These are phyloP conservation scores for Sanghuangporus sanghuang DNA, from an alignment of 1,284 basidiomycete species.

Conservation along the genomic window DNA sequence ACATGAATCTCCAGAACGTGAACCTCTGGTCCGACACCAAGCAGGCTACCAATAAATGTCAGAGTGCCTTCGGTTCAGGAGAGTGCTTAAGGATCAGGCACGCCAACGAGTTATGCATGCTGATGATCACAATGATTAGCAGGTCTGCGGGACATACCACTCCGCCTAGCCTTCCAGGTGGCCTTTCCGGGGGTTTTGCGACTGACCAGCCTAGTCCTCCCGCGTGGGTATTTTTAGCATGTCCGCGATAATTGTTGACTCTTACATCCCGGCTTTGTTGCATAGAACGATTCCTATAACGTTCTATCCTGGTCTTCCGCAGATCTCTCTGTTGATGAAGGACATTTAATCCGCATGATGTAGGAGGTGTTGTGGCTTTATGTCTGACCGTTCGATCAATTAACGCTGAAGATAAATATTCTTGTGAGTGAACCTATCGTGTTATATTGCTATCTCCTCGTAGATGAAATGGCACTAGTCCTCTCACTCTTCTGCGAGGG, in stretches of 20 bases:
- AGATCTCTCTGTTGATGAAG: slow-evolving; percentile 18
- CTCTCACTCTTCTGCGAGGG: no score
- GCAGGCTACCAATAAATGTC: slow-evolving; percentile 28
- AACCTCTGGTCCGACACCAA: slow-evolving; percentile 29
- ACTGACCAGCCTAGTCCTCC: slow-evolving; percentile 29
- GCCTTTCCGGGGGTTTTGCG: slow-evolving; percentile 26
- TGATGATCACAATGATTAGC: slow-evolving; percentile 21
- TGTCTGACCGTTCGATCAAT: no score
- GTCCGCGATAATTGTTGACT: neutral
- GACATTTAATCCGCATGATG: slow-evolving; percentile 16
- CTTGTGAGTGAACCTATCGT: no score
- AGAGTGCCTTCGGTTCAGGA: slow-evolving; percentile 30
- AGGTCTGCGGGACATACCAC: slow-evolving; percentile 26
- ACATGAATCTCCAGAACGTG: slow-evolving; percentile 28
- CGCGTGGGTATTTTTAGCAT: slow-evolving; percentile 22
- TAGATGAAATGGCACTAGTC: no score
- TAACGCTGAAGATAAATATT: no score
- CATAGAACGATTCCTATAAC: slow-evolving; percentile 28
- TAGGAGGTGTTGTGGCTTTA: no score
- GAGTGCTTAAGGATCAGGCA: slow-evolving; percentile 27
- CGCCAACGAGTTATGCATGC: slow-evolving; percentile 24
- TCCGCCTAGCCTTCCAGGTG: slow-evolving; percentile 28
- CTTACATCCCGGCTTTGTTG: neutral
- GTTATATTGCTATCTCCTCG: no score
- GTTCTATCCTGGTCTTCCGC: slow-evolving; percentile 26